A percentile compares a stretch with the other conserved stretches of the same genome.
Conservation (phyloP, 1,139 yeast genomes). For the Debaryomycetaceae sp. region DNA sequence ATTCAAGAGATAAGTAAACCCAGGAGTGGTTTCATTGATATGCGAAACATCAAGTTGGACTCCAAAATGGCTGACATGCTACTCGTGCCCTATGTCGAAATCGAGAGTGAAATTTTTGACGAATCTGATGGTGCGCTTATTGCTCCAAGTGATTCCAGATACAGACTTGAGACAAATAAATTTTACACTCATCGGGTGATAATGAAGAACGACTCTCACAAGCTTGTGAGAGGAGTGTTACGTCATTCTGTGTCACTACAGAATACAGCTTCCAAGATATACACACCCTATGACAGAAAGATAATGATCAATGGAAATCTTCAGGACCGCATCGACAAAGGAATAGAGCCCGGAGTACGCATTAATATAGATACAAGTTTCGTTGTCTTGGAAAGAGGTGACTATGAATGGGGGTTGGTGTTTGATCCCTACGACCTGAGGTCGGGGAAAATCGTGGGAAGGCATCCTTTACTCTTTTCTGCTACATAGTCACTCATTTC, state of each 20-base stretch:
- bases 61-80: slow-evolving; percentile 50
- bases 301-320: slow-evolving; percentile 62
- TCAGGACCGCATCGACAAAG: slow-evolving; percentile 46
- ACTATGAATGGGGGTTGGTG: slow-evolving; percentile 74
- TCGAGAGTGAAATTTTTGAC: slow-evolving; percentile 28
- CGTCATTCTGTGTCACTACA: slow-evolving; percentile 33
- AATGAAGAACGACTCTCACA: slow-evolving; percentile 42
- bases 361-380: slow-evolving; percentile 48
- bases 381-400: slow-evolving; percentile 65
- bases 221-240: slow-evolving; percentile 52
- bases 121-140: slow-evolving; percentile 8
- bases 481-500: slow-evolving; percentile 17
- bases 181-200: slow-evolving; percentile 49
- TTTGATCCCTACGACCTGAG: slow-evolving; percentile 46
- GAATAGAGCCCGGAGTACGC: slow-evolving; percentile 42
- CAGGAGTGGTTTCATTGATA: slow-evolving; percentile 58
- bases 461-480: slow-evolving; percentile 33
- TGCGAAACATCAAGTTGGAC: slow-evolving; percentile 63
- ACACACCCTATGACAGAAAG: slow-evolving; percentile 56
- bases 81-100: slow-evolving; percentile 44
- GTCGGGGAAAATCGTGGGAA: slow-evolving; percentile 19
- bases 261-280: background rate
- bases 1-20: slow-evolving; percentile 11
- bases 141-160: slow-evolving; percentile 17
- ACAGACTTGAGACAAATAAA: slow-evolving; percentile 35